Percentiles rank a stretch among this genome's conserved stretches.
These are phyloP conservation scores for Isatis lusitanica DNA, from an alignment of 441 rosid species.

Conservation along the genomic window DNA sequence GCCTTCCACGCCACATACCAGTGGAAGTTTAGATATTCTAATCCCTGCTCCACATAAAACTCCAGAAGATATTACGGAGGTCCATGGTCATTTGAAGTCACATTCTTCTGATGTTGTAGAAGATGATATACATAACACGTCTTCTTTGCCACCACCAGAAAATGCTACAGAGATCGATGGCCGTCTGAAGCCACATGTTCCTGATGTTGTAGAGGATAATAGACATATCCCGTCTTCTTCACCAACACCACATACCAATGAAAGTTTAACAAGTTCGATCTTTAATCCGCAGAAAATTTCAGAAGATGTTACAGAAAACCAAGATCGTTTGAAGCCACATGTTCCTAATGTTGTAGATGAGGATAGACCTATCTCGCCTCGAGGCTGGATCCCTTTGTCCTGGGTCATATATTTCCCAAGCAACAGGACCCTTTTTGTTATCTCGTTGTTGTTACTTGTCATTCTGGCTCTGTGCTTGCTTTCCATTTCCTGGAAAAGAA, in stretches of 20 bases:
- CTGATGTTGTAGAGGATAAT: background rate
- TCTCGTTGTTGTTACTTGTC: background rate
- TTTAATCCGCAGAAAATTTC: too few species aligned
- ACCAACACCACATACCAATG: background rate
- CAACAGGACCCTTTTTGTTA: background rate
- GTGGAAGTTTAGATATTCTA: too few species aligned
- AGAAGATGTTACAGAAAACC: too few species aligned
- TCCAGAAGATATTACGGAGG: too few species aligned
- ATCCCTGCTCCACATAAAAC: too few species aligned
- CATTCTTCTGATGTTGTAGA: too few species aligned
- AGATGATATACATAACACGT: too few species aligned
- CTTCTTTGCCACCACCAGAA: too few species aligned
- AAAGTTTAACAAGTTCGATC: background rate
- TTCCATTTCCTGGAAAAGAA: background rate
- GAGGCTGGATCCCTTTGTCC: background rate
- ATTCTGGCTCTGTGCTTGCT: background rate
- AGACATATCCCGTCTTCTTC: background rate
- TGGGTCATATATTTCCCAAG: too few species aligned
- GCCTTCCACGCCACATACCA: too few species aligned
- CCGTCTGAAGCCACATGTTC: background rate
- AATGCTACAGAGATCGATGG: background rate
- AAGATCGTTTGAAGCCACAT: background rate
- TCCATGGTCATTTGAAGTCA: too few species aligned
- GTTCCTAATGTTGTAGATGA: background rate
- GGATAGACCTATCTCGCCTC: background rate